Percentiles rank a stretch among this genome's conserved stretches.
phyloP scores from a whole-genome alignment of 75 land plant species.

The Cryptomeria japonica region DNA sequence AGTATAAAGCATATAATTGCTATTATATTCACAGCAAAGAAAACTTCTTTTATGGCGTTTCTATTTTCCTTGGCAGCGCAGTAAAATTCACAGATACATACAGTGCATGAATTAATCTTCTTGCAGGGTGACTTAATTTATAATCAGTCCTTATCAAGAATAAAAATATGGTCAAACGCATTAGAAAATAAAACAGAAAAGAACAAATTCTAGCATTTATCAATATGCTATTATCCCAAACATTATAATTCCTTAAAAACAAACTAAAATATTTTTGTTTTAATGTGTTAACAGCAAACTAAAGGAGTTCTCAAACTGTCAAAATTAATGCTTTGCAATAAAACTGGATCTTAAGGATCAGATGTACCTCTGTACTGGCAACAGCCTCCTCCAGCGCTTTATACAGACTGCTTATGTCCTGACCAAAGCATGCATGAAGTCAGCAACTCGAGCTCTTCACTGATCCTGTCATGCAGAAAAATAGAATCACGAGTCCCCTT shows the following conservation, averaged over 20 bases:
- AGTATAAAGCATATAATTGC: not conserved
- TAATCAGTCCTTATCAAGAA: not conserved
- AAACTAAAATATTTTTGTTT: not conserved
- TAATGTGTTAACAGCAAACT: not conserved
- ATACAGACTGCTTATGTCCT: constrained; percentile 68
- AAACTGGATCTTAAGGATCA: not conserved
- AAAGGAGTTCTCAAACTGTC: not conserved
- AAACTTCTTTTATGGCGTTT: not conserved
- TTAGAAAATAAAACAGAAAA: not conserved
- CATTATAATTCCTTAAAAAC: not conserved
- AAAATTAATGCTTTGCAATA: not conserved
- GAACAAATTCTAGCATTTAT: not conserved
- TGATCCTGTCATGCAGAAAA: constrained; percentile 32
- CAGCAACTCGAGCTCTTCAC: constrained; percentile 51
- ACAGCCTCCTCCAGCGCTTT: constrained; percentile 62
- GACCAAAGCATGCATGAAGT: constrained; percentile 58
- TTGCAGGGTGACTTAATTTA: not conserved
- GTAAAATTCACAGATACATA: not conserved
- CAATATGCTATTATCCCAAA: not conserved
- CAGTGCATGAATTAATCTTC: not conserved
- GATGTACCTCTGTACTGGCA: constrained; percentile 52
- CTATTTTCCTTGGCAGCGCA: not conserved
- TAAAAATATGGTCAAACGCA: not conserved
- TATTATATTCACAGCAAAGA: not conserved
- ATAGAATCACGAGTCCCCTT: constrained; percentile 17